A percentile compares a stretch with the other conserved stretches of the same genome.
Evolutionary conservation across 2,329 filamentous ascomycete species (phyloP).

Genomic region (Colletotrichum sp.): DNA sequence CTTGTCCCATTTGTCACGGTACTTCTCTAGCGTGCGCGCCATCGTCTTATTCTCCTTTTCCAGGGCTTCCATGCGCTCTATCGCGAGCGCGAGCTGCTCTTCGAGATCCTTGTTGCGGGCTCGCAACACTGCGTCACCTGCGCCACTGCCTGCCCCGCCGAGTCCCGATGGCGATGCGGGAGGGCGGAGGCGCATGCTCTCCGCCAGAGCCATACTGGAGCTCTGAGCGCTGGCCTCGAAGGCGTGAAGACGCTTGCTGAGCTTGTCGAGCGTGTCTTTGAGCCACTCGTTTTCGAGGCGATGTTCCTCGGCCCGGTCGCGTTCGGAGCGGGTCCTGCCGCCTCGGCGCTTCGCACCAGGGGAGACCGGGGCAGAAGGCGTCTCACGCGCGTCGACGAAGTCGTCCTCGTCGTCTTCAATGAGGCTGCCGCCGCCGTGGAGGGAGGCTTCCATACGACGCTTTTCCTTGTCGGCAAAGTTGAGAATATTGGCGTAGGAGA

Average conservation of each 20-base stretch:
- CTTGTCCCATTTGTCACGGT: constrained; percentile 65
- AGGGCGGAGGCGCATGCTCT: constrained; percentile 73
- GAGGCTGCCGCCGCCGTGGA: constrained; percentile 48
- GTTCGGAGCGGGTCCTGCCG: constrained; percentile 44
- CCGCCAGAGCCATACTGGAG: constrained; percentile 82
- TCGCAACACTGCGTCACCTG: constrained; percentile 40
- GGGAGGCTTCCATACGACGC: constrained; percentile 58
- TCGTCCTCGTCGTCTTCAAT: constrained; percentile 76
- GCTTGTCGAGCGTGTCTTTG: constrained; percentile 82
- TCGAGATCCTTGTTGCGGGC: constrained; percentile 68
- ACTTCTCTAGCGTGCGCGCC: constrained; percentile 60
- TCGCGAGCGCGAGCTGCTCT: constrained; percentile 62
- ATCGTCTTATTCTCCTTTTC: constrained; percentile 65
- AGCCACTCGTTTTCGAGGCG: constrained; percentile 86
- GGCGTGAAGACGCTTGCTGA: constrained; percentile 85
- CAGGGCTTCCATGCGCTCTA: constrained; percentile 67
- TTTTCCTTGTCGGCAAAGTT: constrained; percentile 71
- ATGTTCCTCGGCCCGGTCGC: constrained; percentile 77
- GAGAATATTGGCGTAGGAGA: constrained; percentile 91
- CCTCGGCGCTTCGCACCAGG: constrained; percentile 44
- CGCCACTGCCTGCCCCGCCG: constrained; percentile 22
- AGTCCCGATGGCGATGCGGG: constrained; percentile 56
- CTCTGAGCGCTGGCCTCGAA: constrained; percentile 94
- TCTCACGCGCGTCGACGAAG: constrained; percentile 87
- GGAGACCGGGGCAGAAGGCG: constrained; percentile 46